A percentile compares a stretch with the other conserved stretches of the same genome.
Evolutionary conservation across 352 stramenopile species (phyloP).

Genomic region (Peronospora destructor): DNA sequence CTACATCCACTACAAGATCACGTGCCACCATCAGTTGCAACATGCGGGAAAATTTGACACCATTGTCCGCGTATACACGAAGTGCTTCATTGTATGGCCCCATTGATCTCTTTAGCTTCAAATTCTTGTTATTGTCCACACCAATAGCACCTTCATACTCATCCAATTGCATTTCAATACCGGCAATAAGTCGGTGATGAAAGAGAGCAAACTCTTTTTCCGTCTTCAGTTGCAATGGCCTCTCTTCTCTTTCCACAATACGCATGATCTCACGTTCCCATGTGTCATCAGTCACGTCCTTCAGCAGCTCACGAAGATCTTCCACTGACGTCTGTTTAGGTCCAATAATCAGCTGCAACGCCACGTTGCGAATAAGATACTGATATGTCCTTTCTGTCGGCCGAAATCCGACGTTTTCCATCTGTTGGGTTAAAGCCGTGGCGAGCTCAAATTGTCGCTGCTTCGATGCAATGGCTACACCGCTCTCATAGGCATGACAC

Average conservation of each 20-base stretch:
- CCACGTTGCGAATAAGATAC: slow-evolving; percentile 51
- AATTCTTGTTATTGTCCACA: not conserved
- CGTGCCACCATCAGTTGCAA: slow-evolving; percentile 55
- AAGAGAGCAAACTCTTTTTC: slow-evolving; percentile 40
- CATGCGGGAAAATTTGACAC: slow-evolving; percentile 45
- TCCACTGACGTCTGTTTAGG: slow-evolving; percentile 21
- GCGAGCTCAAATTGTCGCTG: slow-evolving; percentile 57
- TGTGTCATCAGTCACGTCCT: slow-evolving; percentile 17
- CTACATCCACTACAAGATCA: slow-evolving; percentile 37
- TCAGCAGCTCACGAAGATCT: slow-evolving; percentile 32
- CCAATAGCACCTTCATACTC: slow-evolving; percentile 35
- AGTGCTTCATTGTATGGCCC: slow-evolving; percentile 59
- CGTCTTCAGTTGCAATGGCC: slow-evolving; percentile 58
- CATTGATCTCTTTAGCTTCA: slow-evolving; percentile 18
- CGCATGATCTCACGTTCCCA: slow-evolving; percentile 56
- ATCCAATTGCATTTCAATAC: slow-evolving; percentile 39
- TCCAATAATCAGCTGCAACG: slow-evolving; percentile 34
- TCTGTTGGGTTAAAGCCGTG: slow-evolving; percentile 35
- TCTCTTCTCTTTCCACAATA: slow-evolving; percentile 45
- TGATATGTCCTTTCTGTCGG: slow-evolving; percentile 36
- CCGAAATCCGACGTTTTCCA: slow-evolving; percentile 32
- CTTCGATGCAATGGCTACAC: slow-evolving; percentile 64
- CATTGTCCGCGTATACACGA: slow-evolving; percentile 49
- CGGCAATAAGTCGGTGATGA: slow-evolving; percentile 33
- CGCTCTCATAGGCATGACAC: slow-evolving; percentile 47